phyloP scores from a whole-genome alignment of 768 basidiomycete genomes.

The Galerina marginata region DNA sequence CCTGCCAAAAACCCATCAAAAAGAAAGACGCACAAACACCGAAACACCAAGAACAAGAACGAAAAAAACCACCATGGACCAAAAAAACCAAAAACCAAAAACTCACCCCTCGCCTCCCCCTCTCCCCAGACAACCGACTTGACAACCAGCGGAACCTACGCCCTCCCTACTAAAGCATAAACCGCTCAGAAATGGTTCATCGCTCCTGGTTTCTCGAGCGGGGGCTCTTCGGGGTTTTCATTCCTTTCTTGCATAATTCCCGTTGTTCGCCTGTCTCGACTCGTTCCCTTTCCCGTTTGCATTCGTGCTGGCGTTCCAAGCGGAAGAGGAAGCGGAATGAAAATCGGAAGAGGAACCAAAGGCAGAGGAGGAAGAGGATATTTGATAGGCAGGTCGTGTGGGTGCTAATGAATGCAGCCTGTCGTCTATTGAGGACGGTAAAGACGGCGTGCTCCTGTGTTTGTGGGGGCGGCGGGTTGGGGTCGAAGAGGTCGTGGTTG shows the following conservation, averaged over 20 bases:
- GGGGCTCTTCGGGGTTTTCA: too few relatives aligned
- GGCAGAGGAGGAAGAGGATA: not conserved
- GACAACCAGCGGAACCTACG: constrained; percentile 14
- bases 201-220: not conserved
- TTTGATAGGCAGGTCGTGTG: constrained; percentile 1
- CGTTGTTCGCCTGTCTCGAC: too few relatives aligned
- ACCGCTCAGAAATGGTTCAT: constrained; percentile 13
- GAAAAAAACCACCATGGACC: too few relatives aligned
- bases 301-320: not conserved
- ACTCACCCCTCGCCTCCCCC: too few relatives aligned
- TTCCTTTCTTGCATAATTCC: not conserved
- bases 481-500: too few relatives aligned
- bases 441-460: not conserved
- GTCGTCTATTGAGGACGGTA: constrained; percentile 21
- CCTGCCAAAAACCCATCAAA: too few relatives aligned
- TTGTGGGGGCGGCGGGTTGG: not conserved
- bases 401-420: constrained; percentile 18
- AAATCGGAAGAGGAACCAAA: too few relatives aligned
- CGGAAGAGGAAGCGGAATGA: too few relatives aligned
- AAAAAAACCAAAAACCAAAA: too few relatives aligned
- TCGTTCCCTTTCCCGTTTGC: not conserved
- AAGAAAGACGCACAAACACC: too few relatives aligned
- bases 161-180: constrained; percentile 25
- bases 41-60: too few relatives aligned
- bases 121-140: too few relatives aligned